A percentile compares a stretch with the other conserved stretches of the same genome.
phyloP scores from a whole-genome alignment of 768 basidiomycete species.

The Leccinum longicurvipes region DNA sequence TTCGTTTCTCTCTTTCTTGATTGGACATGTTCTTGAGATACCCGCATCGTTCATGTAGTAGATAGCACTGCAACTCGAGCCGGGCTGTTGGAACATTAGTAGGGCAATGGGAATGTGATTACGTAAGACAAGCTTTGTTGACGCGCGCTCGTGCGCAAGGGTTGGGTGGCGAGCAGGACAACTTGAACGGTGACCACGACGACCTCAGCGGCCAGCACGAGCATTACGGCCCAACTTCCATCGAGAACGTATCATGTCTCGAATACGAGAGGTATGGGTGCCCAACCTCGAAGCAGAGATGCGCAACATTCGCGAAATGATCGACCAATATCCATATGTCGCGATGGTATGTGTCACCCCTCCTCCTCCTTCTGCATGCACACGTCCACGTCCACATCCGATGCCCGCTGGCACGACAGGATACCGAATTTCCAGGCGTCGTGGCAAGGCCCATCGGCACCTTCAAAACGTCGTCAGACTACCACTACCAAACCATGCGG shows the following conservation, averaged over 20 bases:
- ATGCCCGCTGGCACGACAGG: constrained; percentile 46
- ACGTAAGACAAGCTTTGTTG: constrained; percentile 25
- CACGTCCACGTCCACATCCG: constrained; percentile 4
- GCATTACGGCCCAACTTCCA: background rate
- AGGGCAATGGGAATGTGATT: constrained; percentile 18
- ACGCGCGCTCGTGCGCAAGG: constrained; percentile 16
- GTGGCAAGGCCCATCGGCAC: constrained; percentile 95
- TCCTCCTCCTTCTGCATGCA: background rate
- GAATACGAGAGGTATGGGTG: constrained; percentile 95
- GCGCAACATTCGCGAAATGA: constrained; percentile 77
- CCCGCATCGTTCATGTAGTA: constrained; percentile 1
- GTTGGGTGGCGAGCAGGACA: constrained; percentile 11
- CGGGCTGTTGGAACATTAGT: background rate
- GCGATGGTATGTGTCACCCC: constrained; percentile 71
- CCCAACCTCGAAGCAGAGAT: constrained; percentile 93
- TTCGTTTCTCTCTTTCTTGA: constrained; percentile 15
- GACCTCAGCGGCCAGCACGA: constrained; percentile 8
- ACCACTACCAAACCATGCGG: constrained; percentile 99
- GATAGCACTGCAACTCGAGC: background rate
- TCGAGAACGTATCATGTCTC: constrained; percentile 48
- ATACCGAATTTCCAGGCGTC: constrained; percentile 98
- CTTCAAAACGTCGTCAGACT: constrained; percentile 96
- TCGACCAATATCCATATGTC: constrained; percentile 90
- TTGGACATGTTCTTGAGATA: constrained; percentile 12
- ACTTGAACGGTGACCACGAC: constrained; percentile 20